Conservation (phyloP, 140 eudicot genomes). For the Flaveria floridana region DNA sequence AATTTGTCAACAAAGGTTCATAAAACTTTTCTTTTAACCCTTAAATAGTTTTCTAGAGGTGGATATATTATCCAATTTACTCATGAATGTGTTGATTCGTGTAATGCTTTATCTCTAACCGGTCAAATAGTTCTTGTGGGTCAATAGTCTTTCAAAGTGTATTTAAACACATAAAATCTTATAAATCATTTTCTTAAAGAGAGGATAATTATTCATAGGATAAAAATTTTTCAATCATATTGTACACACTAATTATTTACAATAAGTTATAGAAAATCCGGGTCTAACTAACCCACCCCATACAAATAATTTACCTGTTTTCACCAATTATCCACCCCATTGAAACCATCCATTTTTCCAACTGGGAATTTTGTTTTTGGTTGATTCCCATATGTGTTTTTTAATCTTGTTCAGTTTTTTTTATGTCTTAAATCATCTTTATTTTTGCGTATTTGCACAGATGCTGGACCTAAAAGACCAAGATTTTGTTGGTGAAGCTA, state of each 20-base stretch:
- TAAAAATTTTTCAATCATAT: constrained; percentile 7
- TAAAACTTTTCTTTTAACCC: neutral
- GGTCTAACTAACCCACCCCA: neutral
- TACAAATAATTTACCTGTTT: neutral
- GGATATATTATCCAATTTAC: neutral
- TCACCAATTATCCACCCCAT: neutral
- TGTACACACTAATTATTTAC: neutral
- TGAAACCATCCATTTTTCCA: neutral
- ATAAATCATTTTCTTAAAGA: neutral
- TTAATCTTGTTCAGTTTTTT: constrained; percentile 2
- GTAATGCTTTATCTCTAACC: neutral
- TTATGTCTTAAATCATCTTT: constrained; percentile 5
- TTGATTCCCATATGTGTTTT: constrained; percentile 5
- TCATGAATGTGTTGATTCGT: neutral
- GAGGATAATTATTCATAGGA: neutral
- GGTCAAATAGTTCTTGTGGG: constrained; percentile 6
- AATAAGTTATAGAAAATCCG: neutral
- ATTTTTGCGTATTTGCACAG: constrained; percentile 45
- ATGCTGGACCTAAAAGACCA: constrained; percentile 68
- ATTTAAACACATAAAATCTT: neutral
- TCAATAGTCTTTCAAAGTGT: neutral
- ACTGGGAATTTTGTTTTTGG: constrained; percentile 13
- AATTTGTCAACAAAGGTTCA: constrained; percentile 73
- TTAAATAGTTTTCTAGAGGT: neutral
- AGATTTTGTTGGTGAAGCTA: constrained; percentile 93